A percentile compares a stretch with the other conserved stretches of the same genome.
Conservation (phyloP, 306 rosid genomes). For the Pyrus bretschneideri region DNA sequence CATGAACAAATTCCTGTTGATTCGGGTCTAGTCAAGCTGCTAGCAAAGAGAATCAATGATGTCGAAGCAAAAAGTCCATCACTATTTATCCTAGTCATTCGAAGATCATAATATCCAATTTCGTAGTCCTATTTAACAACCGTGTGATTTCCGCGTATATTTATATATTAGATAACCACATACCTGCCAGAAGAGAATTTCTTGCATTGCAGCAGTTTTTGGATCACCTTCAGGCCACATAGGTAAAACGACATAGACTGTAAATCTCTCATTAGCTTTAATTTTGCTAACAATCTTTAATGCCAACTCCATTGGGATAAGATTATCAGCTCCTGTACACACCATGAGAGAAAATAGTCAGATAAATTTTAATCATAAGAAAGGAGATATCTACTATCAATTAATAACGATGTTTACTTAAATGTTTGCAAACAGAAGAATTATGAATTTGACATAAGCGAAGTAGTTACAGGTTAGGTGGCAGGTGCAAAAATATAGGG, state of each 20-base stretch:
- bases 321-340: slow-evolving; percentile 87
- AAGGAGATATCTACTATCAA: slow-evolving; percentile 2
- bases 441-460: not conserved
- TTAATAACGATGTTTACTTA: not conserved
- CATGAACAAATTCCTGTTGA: not conserved
- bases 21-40: not conserved
- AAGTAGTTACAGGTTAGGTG: not conserved
- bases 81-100: not conserved
- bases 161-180: slow-evolving; percentile 11
- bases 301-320: slow-evolving; percentile 95
- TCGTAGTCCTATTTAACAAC: not conserved
- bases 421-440: slow-evolving; percentile 5
- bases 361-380: not conserved
- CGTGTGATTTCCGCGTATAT: not conserved
- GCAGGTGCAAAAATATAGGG: not conserved
- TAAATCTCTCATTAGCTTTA: slow-evolving; percentile 79
- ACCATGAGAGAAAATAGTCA: slow-evolving; percentile 9
- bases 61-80: not conserved
- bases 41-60: not conserved
- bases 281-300: slow-evolving; percentile 82
- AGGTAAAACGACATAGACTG: slow-evolving; percentile 72
- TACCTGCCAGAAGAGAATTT: slow-evolving; percentile 99
- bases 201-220: slow-evolving; percentile 66
- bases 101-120: not conserved
- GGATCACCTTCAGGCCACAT: slow-evolving; percentile 99